These are phyloP conservation scores for Porcisia hertigi DNA, from an alignment of 208 protist species.

Conservation along the genomic window DNA sequence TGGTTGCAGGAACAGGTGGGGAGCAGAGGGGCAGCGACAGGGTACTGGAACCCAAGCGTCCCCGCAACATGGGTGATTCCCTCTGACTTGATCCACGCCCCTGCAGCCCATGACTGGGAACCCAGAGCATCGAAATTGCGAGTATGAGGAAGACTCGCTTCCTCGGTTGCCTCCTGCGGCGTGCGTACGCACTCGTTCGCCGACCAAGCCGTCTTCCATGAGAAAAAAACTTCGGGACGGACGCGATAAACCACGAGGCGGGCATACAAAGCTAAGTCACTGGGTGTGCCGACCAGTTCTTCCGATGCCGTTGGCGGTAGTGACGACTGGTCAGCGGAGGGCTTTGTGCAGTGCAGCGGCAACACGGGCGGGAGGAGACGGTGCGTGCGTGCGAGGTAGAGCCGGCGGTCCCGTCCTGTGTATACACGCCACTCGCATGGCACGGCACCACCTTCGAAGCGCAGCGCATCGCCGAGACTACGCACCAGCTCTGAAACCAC, in stretches of 20 bases:
- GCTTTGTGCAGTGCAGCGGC: conserved; percentile 6
- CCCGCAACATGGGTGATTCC: conserved; percentile 62
- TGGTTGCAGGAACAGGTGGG: conserved; percentile 44
- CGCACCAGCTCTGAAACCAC: conserved; percentile 40
- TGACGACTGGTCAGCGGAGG: too few species aligned
- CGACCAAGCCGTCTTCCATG: conserved; percentile 17
- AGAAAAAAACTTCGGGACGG: conserved; percentile 20
- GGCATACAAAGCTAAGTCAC: conserved; percentile 5
- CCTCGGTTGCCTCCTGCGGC: not conserved
- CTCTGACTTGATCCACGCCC: conserved; percentile 44
- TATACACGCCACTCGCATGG: conserved; percentile 29
- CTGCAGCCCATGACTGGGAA: conserved; percentile 9
- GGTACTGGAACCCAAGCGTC: conserved; percentile 60
- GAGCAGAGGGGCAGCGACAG: conserved; percentile 31
- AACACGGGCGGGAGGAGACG: conserved; percentile 59
- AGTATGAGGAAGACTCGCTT: not conserved
- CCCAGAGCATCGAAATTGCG: not conserved
- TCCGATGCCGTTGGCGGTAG: not conserved
- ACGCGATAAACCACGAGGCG: not conserved
- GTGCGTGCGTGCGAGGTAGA: conserved; percentile 60
- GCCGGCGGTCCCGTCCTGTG: conserved; percentile 48
- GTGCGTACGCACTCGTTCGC: conserved; percentile 8
- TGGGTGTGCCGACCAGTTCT: not conserved
- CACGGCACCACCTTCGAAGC: conserved; percentile 38
- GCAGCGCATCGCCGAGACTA: conserved; percentile 34